phyloP scores from a whole-genome alignment of 2,329 filamentous ascomycete species.

The Paraphoma chrysanthemicola region DNA sequence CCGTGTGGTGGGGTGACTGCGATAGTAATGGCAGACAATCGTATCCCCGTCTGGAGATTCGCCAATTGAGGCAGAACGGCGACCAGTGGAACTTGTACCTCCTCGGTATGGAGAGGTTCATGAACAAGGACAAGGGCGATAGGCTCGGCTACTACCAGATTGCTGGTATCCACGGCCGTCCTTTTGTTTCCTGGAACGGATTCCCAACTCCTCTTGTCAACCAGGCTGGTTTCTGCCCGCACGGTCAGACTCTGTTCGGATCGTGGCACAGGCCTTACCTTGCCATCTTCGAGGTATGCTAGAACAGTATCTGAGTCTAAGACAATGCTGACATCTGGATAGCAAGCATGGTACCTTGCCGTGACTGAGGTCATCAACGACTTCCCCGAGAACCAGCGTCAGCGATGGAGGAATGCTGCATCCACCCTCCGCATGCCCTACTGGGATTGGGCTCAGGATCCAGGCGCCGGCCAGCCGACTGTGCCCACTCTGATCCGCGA shows the following conservation, averaged over 20 bases:
- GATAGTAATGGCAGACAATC: slow-evolving; percentile 35
- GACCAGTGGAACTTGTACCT: slow-evolving; percentile 80
- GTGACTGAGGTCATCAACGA: slow-evolving; percentile 51
- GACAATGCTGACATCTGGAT: slow-evolving; percentile 1
- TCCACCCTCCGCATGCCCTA: slow-evolving; percentile 53
- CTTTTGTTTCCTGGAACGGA: slow-evolving; percentile 65
- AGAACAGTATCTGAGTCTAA: background rate
- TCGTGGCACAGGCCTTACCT: slow-evolving; percentile 87
- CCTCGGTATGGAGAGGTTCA: slow-evolving; percentile 75
- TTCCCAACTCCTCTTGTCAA: slow-evolving; percentile 52
- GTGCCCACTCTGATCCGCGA: slow-evolving; percentile 48
- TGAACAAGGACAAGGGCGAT: slow-evolving; percentile 68
- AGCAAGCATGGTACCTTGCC: slow-evolving; percentile 53
- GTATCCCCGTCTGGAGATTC: slow-evolving; percentile 68
- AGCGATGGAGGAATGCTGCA: slow-evolving; percentile 51
- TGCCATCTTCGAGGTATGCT: slow-evolving; percentile 62
- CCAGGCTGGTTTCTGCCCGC: slow-evolving; percentile 75
- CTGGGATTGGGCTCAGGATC: slow-evolving; percentile 57
- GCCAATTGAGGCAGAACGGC: slow-evolving; percentile 65
- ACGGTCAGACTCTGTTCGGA: slow-evolving; percentile 77
- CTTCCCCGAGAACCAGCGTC: slow-evolving; percentile 49
- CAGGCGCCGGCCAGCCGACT: slow-evolving; percentile 34
- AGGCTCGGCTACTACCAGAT: slow-evolving; percentile 80
- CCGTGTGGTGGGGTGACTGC: slow-evolving; percentile 29
- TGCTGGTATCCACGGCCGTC: slow-evolving; percentile 80